Evolutionary conservation across 2,329 filamentous ascomycete species (phyloP), one percentile per base, ranked within the genome.

Genomic region (Trichophyton simii): DNA sequence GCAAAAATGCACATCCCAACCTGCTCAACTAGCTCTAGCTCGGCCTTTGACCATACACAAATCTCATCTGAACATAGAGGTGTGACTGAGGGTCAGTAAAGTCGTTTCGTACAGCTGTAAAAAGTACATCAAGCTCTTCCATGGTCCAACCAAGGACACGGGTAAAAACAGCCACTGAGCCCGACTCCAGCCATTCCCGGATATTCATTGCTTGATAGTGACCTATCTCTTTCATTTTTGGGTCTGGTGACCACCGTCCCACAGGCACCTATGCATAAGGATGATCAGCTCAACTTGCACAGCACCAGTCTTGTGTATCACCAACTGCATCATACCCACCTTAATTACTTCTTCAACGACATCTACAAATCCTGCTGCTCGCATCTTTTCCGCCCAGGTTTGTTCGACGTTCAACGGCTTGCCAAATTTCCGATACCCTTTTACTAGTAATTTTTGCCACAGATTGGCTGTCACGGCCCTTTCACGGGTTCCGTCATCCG

Each of bases 191-290:
- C 7, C 63, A 65, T 36, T 69, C 67, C 9, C 65, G 61, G 61
- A 69, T 62, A 52, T 65, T 63, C 31, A 67, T 60, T 36, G 62
- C 61, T 60, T 67, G 63, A 42, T 63, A 62, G 22, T 58, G 59
- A n/a, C 66, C 66, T 13, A 68, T 57, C 44, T 65, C 59, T 50
- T 65, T 67, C 11, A 65, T 41, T 2, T 61, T 54, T 6, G 50
- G 61, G 58, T 67, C 63, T 54, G 59, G 54, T 3, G 65, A 62
- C 67, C 67, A 68, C 3, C 71, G 65, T 63, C 77, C 78, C 2
- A 72, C 71, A 0, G 80, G 80, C 72, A 79, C 78, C 65, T 70
- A 61, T 7, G 15, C 28, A 55, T 55, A 34, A 5, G 50, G 50
- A 38, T 1, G 34, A 4, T 55, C 28, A 55, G 50, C 50, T 7